These are phyloP conservation scores for Colletotrichum lini DNA, from an alignment of 2,329 filamentous ascomycete genomes.

Conservation along the genomic window DNA sequence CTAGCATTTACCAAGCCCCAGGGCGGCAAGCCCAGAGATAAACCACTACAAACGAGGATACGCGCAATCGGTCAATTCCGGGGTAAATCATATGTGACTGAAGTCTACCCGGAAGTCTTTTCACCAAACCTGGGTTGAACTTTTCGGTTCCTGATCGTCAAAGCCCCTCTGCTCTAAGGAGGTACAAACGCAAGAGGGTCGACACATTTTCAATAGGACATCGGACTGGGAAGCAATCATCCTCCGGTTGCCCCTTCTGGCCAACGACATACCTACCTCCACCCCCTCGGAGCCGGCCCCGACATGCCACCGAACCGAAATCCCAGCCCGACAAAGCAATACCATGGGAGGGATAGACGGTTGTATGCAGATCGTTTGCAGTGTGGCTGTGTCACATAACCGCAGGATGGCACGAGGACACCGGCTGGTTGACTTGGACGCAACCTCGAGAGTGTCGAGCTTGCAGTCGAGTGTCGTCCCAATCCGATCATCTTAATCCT, in stretches of 20 bases:
- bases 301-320: not conserved
- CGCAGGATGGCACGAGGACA: not conserved
- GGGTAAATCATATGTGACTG: not conserved
- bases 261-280: slow-evolving; percentile 3
- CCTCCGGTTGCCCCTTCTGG: not conserved
- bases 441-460: not conserved
- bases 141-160: not conserved
- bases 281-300: slow-evolving; percentile 31
- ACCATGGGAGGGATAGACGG: not conserved
- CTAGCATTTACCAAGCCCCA: not conserved
- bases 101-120: not conserved
- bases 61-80: slow-evolving; percentile 4
- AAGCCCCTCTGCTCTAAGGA: not conserved
- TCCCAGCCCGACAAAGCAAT: slow-evolving; percentile 7
- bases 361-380: not conserved
- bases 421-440: not conserved
- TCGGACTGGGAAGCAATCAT: not conserved
- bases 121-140: not conserved
- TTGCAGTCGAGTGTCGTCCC: not conserved
- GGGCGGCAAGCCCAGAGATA: not conserved
- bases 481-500: too few species aligned
- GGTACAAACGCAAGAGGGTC: not conserved
- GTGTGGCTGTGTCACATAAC: not conserved
- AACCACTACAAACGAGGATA: not conserved
- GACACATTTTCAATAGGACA: not conserved